Base-by-base conservation (phyloP, 371 early-diverging fungal species). In the Globomyces sp. region DNA sequence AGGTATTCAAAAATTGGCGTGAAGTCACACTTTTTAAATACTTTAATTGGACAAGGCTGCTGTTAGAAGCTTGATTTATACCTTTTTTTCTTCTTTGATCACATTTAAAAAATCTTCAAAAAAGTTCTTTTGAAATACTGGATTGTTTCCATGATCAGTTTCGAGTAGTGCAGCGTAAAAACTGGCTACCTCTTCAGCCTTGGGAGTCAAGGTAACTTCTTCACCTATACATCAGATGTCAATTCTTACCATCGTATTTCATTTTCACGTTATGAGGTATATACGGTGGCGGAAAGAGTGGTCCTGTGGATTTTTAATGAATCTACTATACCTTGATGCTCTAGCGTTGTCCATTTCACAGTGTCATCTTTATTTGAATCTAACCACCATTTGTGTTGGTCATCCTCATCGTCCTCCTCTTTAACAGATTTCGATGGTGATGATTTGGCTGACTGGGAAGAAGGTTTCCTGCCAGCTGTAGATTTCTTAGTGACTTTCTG, bases 151-250 rank as follows among this genome's bases (percentile, higher is more conserved):
- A 62, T 92, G 88, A 49, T 94, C 94, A 0, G 95, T 90, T 13
- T 87, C 92, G 36, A 98, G 59, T 36, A 94, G 53, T 13, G 86
- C 90, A 13, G 94, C 99, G 82, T 88, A 98, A 76, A 97, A 98
- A 34, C 87, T 88, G 4, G 97, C 98, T 0, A 97, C 91, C 69
- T 98, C 99, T 73, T 98, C 99, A 0, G 92, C 89, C 58, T 86
- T 89, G 1, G 96, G 92, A 0, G 75, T 76, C 9, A 98, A 78
- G 0, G 71, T 76, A n/a, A 98, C 73, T 1, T 75, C 13, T 40
- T 41, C 13, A 10, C 57, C 61, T 8, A 47, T 6, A 40, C 40
- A 50, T 34, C 46, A 24, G 39, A 64, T 36, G 58, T 36, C 24
- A 55, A 62, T n/a, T 65, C 58, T 69, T 76, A 82, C 95, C 95